A percentile compares a stretch with the other conserved stretches of the same genome.
Conservation (phyloP, 306 rosid species). For the Quercus wislizeni region DNA sequence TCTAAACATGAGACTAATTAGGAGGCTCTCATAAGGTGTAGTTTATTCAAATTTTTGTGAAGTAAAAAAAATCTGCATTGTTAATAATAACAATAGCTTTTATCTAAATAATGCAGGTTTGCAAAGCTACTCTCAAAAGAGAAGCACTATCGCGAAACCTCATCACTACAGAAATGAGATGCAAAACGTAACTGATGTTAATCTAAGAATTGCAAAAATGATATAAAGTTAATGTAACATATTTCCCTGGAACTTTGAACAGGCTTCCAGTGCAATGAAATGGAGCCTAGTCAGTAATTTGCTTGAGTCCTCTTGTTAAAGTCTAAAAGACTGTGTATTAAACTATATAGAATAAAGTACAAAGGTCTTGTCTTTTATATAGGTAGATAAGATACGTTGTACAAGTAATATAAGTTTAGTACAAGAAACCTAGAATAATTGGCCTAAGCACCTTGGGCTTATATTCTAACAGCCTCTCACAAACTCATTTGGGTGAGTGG, state of each 20-base stretch:
- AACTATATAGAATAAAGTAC: no score
- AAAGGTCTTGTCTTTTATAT: no score
- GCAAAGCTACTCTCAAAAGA: neutral
- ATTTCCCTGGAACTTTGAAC: neutral
- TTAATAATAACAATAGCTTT: neutral
- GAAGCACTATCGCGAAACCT: no score
- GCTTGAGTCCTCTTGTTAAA: neutral
- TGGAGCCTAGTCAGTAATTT: neutral
- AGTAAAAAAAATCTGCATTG: neutral
- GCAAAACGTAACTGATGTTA: neutral
- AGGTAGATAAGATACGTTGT: no score
- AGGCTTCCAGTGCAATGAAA: neutral
- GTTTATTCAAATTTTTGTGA: neutral
- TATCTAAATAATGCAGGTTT: neutral
- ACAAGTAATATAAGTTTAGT: no score
- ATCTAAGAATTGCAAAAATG: neutral
- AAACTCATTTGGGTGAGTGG: no score
- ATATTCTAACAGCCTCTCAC: no score
- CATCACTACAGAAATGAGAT: no score
- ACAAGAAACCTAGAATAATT: no score
- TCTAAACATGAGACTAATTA: constrained; percentile 10
- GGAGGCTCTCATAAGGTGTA: constrained; percentile 25
- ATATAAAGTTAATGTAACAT: neutral
- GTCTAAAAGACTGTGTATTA: no score
- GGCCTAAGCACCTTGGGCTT: no score